A percentile compares a stretch with the other conserved stretches of the same genome.
These are phyloP conservation scores for Macadamia tetraphylla DNA, from an alignment of 164 flowering plant genomes.

Conservation along the genomic window DNA sequence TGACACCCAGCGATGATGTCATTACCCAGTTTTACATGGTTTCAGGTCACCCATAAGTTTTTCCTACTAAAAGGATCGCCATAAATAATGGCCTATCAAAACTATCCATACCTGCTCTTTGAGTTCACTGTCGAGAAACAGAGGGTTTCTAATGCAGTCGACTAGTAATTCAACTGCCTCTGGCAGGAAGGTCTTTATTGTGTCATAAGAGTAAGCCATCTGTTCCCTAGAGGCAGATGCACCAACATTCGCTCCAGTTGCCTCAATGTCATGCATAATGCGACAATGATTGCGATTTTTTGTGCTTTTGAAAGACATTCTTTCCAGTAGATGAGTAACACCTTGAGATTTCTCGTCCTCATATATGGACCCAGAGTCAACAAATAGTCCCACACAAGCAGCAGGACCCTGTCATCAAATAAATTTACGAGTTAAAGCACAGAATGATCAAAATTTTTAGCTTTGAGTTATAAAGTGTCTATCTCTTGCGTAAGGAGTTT, in stretches of 20 bases:
- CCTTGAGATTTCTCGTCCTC: slow-evolving; percentile 37
- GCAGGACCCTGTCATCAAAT: slow-evolving; percentile 32
- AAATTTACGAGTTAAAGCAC: no score
- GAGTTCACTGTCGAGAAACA: slow-evolving; percentile 71
- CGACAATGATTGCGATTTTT: slow-evolving; percentile 41
- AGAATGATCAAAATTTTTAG: no score
- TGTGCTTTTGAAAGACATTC: slow-evolving; percentile 57
- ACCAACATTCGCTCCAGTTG: slow-evolving; percentile 41
- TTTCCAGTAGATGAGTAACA: slow-evolving; percentile 45
- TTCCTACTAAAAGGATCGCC: no score
- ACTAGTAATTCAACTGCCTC: slow-evolving; percentile 66
- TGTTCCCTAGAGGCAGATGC: slow-evolving; percentile 39
- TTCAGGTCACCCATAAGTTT: no score
- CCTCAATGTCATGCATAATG: slow-evolving; percentile 41
- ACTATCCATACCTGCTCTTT: slow-evolving; percentile 54
- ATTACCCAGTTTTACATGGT: no score
- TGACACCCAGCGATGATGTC: no score
- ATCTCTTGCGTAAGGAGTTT: no score
- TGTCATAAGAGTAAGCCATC: slow-evolving; percentile 63
- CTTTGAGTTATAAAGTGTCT: no score
- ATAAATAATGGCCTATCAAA: no score
- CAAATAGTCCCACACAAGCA: slow-evolving; percentile 45
- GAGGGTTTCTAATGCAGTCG: slow-evolving; percentile 71
- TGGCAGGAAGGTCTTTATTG: slow-evolving; percentile 62
- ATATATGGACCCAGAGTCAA: slow-evolving; percentile 51